Base-by-base conservation (phyloP, 768 basidiomycete genomes). In the Rossbeevera mucosa region DNA sequence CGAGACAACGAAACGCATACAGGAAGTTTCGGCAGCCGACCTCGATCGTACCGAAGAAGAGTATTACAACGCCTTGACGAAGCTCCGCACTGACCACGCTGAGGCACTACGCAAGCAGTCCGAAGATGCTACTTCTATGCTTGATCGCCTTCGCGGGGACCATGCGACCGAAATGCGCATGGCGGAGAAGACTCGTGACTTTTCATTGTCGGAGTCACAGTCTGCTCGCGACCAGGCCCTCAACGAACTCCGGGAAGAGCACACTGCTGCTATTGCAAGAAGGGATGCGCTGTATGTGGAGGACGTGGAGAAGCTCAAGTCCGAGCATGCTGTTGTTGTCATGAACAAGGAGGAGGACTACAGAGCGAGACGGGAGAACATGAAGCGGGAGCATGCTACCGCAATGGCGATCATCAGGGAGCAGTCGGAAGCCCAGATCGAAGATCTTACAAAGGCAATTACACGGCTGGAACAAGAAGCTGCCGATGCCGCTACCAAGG, bases 61-160 rank as follows among this genome's bases (percentile, higher is more conserved):
- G 63, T 91, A 90, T 61, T 89, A 91, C 65, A 83, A 90, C 52
- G 83, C 82, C 20, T 72, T 93, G 38, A 87, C 83, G 13, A 88
- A 87, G 59, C 78, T 92, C 44, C 86, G 89, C 40, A 73, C 65
- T 13, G 85, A 89, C 62, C 89, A 93, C 59, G 76, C 80, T 3
- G 80, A 83, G 55, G 75, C 80, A 22, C 72, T 92, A 52, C 80
- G 80, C 55, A 80, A 75, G 59, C 79, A 85, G 51, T 74, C 80
- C 1, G 75, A 75, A 5, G 85, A 91, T 51, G 72, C 78, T 18
- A 73, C 80, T 33, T 81, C 80, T 5, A 75, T 74, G 11, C 72
- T 92, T n/a, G 83, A 86, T 48, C 79, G 88, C 42, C 69, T 91
- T 56, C 80, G 80, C 50, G 83, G 86, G 59, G 89, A 93, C 59